Conservation (phyloP, 805 yeast genomes). For the Kluyveromyces nonfermentans region DNA sequence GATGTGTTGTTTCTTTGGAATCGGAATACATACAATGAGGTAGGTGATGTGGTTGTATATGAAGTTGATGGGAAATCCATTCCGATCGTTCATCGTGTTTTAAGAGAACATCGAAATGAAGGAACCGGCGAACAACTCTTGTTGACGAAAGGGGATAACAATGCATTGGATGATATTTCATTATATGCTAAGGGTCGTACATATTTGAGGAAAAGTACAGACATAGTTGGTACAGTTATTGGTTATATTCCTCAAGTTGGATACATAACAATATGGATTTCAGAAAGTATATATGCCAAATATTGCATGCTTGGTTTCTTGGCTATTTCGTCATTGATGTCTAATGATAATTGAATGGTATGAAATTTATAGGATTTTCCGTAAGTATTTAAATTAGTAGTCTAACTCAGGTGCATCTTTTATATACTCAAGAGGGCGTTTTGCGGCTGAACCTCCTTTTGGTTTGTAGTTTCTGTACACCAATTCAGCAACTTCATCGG, state of each 20-base stretch:
- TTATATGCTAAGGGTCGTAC: slow-evolving; percentile 68
- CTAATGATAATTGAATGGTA: slow-evolving; percentile 35
- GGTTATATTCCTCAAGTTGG: slow-evolving; percentile 88
- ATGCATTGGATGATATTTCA: slow-evolving; percentile 82
- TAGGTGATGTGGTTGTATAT: slow-evolving; percentile 93
- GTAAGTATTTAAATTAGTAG: neutral
- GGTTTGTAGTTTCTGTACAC: slow-evolving; percentile 30
- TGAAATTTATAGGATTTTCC: neutral
- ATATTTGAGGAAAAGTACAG: slow-evolving; percentile 67
- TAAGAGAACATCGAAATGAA: slow-evolving; percentile 60
- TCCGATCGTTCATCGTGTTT: slow-evolving; percentile 94
- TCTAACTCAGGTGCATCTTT: neutral
- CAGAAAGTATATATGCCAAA: slow-evolving; percentile 80
- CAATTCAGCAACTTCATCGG: slow-evolving; percentile 21
- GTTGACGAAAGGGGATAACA: slow-evolving; percentile 94
- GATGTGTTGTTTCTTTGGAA: slow-evolving; percentile 91
- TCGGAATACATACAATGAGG: slow-evolving; percentile 52
- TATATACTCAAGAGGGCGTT: neutral
- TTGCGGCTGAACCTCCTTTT: neutral
- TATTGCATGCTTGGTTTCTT: slow-evolving; percentile 66
- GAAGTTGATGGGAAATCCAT: slow-evolving; percentile 69
- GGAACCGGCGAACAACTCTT: slow-evolving; percentile 47
- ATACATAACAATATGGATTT: slow-evolving; percentile 80
- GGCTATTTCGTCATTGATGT: slow-evolving; percentile 59
- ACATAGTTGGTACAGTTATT: slow-evolving; percentile 85